Evolutionary conservation across 2,329 filamentous ascomycete species (phyloP).

Genomic region (Aspergillus sp.): DNA sequence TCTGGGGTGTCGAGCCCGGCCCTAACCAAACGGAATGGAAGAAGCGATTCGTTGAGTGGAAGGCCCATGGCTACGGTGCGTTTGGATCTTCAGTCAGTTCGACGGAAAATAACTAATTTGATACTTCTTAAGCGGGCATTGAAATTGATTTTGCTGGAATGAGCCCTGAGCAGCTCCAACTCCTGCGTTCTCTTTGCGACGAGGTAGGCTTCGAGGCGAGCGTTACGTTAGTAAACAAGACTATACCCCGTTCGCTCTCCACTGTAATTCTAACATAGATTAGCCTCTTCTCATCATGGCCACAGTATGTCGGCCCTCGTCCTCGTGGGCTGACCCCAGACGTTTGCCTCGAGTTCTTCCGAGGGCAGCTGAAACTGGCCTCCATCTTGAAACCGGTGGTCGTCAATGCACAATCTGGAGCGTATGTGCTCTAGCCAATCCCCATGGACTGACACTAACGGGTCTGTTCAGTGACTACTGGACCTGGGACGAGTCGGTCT

Average conservation of each 20-base stretch:
- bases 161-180: neutral
- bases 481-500: conserved; percentile 30
- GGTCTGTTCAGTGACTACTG: conserved; percentile 25
- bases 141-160: conserved; percentile 18
- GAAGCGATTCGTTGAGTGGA: conserved; percentile 15
- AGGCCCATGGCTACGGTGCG: conserved; percentile 21
- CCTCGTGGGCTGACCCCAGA: conserved; percentile 15
- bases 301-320: conserved; percentile 16
- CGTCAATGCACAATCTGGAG: conserved; percentile 22
- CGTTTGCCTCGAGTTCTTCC: conserved; percentile 15
- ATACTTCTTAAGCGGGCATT: conserved; percentile 13
- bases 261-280: neutral
- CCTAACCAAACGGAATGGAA: conserved; percentile 17
- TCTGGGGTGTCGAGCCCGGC: conserved; percentile 21
- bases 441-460: neutral
- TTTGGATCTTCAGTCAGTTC: neutral
- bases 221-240: conserved; percentile 11
- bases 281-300: conserved; percentile 18
- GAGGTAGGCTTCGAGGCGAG: conserved; percentile 17
- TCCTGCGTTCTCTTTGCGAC: conserved; percentile 12
- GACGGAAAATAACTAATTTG: neutral
- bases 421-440: conserved; percentile 5
- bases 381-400: conserved; percentile 10
- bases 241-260: too few relatives aligned
- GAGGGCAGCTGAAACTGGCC: conserved; percentile 11